These are phyloP conservation scores for Aspergillus melleus DNA, from an alignment of 2,329 filamentous ascomycete species.

Conservation along the genomic window DNA sequence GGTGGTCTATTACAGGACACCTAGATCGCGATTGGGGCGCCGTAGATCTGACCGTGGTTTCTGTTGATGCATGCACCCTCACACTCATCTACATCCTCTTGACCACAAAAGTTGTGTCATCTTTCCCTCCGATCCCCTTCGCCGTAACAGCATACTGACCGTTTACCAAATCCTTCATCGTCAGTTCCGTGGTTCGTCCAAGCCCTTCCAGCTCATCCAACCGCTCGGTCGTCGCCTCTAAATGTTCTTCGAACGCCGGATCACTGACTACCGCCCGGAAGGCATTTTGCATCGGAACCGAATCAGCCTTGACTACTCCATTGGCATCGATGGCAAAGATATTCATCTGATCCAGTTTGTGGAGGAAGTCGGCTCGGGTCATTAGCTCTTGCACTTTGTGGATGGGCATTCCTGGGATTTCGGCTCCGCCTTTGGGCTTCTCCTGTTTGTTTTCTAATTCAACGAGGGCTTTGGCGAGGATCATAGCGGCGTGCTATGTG, in stretches of 20 bases:
- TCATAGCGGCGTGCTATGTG: neutral
- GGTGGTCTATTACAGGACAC: too few species aligned
- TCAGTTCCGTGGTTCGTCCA: neutral
- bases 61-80: too few species aligned
- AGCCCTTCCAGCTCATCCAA: neutral
- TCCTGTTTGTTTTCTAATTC: neutral
- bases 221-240: neutral
- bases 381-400: neutral
- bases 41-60: too few species aligned
- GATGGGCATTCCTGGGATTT: neutral
- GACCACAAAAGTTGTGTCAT: neutral
- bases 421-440: neutral
- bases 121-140: neutral
- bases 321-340: neutral
- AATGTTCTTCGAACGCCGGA: neutral
- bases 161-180: neutral
- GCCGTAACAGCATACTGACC: neutral
- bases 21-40: too few species aligned
- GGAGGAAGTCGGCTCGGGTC: neutral
- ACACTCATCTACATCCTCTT: neutral
- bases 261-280: neutral
- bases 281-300: neutral
- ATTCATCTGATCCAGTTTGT: neutral
- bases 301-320: neutral
- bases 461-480: neutral